Conservation (phyloP, 2,329 filamentous ascomycete species). For the Sarocladiaceae sp. region DNA sequence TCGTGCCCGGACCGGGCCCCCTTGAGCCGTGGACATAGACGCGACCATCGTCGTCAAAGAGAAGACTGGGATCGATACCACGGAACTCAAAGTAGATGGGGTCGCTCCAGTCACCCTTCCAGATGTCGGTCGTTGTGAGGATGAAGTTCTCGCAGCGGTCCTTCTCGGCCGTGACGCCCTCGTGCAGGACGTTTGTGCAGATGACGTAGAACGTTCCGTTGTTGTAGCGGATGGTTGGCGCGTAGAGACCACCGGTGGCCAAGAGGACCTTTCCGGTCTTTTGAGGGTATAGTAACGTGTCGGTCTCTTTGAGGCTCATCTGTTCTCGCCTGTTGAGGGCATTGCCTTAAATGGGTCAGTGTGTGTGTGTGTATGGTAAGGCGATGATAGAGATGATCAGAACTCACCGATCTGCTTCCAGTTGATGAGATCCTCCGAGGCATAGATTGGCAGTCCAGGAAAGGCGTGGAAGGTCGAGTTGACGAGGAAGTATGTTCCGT, state of each 20-base stretch:
- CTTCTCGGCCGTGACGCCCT: slow-evolving; percentile 4
- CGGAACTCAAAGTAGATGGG: slow-evolving; percentile 27
- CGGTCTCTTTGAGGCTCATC: slow-evolving; percentile 11
- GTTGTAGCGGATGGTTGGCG: slow-evolving; percentile 13
- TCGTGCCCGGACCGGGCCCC: neutral
- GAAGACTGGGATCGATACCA: slow-evolving; percentile 36
- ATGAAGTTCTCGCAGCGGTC: slow-evolving; percentile 15
- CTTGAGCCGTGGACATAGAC: slow-evolving; percentile 20
- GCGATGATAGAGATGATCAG: too few relatives aligned
- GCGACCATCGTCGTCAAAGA: slow-evolving; percentile 27
- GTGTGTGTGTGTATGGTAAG: neutral
- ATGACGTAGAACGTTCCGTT: slow-evolving; percentile 15
- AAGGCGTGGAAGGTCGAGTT: slow-evolving; percentile 56
- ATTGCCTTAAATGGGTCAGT: slow-evolving; percentile 11
- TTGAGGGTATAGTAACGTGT: slow-evolving; percentile 10
- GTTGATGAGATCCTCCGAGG: slow-evolving; percentile 25
- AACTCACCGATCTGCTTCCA: slow-evolving; percentile 24
- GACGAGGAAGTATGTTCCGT: slow-evolving; percentile 30
- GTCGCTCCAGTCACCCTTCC: slow-evolving; percentile 16
- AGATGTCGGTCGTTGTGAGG: slow-evolving; percentile 17
- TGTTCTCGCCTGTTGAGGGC: slow-evolving; percentile 12
- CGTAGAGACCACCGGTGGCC: slow-evolving; percentile 14
- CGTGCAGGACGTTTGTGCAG: slow-evolving; percentile 14
- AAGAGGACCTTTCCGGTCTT: slow-evolving; percentile 3
- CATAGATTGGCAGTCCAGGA: slow-evolving; percentile 39